phyloP scores from a whole-genome alignment of 257 asterid genomes.

The Rehmannia glutinosa region DNA sequence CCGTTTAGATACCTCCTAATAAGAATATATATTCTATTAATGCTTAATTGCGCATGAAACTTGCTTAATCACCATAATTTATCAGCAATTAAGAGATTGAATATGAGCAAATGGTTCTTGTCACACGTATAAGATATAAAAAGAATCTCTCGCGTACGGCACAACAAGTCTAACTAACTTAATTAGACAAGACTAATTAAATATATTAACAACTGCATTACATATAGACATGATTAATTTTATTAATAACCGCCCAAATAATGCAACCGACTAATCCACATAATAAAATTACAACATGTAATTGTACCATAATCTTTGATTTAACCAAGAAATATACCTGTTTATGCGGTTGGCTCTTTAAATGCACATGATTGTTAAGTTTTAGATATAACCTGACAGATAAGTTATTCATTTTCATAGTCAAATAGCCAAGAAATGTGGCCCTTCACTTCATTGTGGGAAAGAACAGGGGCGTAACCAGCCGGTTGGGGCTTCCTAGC shows the following conservation, averaged over 20 bases:
- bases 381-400: constrained; percentile 24
- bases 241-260: constrained; percentile 59
- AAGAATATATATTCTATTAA: background rate
- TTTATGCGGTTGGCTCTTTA: constrained; percentile 27
- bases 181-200: constrained; percentile 2
- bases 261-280: constrained; percentile 43
- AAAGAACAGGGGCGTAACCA: too few relatives aligned
- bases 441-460: too few relatives aligned
- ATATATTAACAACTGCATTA: constrained; percentile 10
- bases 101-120: too few relatives aligned
- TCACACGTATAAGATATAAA: too few relatives aligned
- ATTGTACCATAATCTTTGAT: constrained; percentile 24
- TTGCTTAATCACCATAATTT: constrained; percentile 6
- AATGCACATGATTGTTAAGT: constrained; percentile 39
- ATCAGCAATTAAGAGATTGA: constrained; percentile 4
- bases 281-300: constrained; percentile 28
- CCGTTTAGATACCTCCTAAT: background rate
- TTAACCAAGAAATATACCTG: constrained; percentile 33
- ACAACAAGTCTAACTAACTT: constrained; percentile 18
- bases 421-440: constrained; percentile 2
- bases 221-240: constrained; percentile 1
- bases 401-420: constrained; percentile 8
- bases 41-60: constrained; percentile 9
- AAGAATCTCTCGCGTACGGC: too few relatives aligned
- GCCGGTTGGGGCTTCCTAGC: too few relatives aligned